phyloP scores from a whole-genome alignment of 805 yeast genomes.

The Lipomyces kockii region DNA sequence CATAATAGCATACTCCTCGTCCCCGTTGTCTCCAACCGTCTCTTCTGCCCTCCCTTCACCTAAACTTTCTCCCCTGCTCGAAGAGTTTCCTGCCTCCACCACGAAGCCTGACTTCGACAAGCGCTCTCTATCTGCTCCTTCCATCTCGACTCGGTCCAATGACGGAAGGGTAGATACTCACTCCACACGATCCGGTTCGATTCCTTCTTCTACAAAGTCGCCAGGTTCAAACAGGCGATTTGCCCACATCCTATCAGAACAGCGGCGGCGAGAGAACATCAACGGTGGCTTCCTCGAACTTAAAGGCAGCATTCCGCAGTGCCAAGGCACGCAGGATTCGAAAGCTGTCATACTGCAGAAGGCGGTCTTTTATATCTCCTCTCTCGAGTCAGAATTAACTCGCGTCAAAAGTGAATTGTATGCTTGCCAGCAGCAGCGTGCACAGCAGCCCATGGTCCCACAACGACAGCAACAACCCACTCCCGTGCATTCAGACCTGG shows the following conservation, averaged over 20 bases:
- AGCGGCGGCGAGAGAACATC: conserved; percentile 53
- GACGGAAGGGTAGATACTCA: conserved; percentile 3
- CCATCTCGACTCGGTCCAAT: background rate
- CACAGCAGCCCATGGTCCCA: background rate
- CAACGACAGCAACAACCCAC: conserved; percentile 4
- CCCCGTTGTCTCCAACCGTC: conserved; percentile 8
- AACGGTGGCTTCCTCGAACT: conserved; percentile 53
- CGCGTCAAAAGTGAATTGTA: conserved; percentile 31
- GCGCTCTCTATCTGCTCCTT: conserved; percentile 1
- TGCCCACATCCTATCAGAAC: conserved; percentile 54
- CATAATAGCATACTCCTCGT: conserved; percentile 4
- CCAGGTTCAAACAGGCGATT: conserved; percentile 41
- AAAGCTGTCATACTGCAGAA: conserved; percentile 52
- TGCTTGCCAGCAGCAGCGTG: background rate
- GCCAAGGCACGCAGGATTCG: conserved; percentile 52
- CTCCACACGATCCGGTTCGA: background rate
- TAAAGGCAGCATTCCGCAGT: conserved; percentile 49
- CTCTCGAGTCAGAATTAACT: conserved; percentile 45
- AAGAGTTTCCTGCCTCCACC: background rate
- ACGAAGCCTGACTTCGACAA: conserved; percentile 4
- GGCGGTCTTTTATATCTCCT: conserved; percentile 51
- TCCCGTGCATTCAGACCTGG: background rate
- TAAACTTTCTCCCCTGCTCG: conserved; percentile 10
- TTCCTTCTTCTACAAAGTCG: conserved; percentile 7
- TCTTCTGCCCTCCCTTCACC: conserved; percentile 22